Conservation (phyloP, 1,284 basidiomycete species). For the Tetrapyrgos nigripes region DNA sequence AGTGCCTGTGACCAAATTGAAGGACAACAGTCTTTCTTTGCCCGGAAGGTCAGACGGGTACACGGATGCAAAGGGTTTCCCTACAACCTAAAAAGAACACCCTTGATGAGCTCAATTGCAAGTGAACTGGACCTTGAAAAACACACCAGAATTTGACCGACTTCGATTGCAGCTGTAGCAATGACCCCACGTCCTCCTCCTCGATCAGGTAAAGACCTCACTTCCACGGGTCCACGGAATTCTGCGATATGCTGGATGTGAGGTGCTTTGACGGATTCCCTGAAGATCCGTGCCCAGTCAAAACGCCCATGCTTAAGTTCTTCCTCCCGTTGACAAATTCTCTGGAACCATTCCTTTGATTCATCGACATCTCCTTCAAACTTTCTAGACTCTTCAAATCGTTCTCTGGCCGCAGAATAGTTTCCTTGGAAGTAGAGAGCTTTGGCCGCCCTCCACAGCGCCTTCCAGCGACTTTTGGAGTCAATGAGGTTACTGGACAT, state of each 20-base stretch:
- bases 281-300: constrained; percentile 21
- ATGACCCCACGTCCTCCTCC: constrained; percentile 25
- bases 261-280: constrained; percentile 7
- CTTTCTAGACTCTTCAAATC: background rate
- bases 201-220: constrained; percentile 10
- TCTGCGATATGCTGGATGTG: constrained; percentile 22
- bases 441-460: constrained; percentile 18
- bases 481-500: constrained; percentile 13
- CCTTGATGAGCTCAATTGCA: background rate
- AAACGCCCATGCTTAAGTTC: constrained; percentile 15
- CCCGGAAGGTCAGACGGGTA: constrained; percentile 2
- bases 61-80: constrained; percentile 23
- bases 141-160: constrained; percentile 25
- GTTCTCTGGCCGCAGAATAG: constrained; percentile 14
- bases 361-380: background rate
- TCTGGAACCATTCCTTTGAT: background rate
- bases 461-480: constrained; percentile 14
- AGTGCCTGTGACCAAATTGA: background rate
- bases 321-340: constrained; percentile 13
- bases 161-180: constrained; percentile 18
- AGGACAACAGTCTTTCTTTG: background rate
- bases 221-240: constrained; percentile 21
- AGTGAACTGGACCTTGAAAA: background rate
- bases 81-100: constrained; percentile 14
- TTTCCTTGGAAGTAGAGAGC: constrained; percentile 19